Conservation (phyloP, 108 stramenopile species). For the Skeletonema potamos region DNA sequence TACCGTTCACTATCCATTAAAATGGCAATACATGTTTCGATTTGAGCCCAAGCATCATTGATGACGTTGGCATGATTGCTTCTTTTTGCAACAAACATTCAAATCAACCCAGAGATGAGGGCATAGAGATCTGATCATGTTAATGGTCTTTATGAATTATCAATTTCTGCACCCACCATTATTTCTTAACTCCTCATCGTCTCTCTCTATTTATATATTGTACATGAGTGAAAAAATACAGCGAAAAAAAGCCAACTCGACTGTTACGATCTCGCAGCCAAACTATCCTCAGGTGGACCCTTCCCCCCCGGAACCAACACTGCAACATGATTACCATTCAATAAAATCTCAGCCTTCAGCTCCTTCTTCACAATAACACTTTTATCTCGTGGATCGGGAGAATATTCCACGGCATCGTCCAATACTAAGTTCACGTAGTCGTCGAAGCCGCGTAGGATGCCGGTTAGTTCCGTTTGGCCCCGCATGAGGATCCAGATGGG, state of each 20-base stretch:
- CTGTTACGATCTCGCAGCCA: constrained; percentile 49
- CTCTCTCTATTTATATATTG: not conserved
- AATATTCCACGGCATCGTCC: constrained; percentile 76
- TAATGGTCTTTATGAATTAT: too few relatives aligned
- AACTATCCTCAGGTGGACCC: constrained; percentile 79
- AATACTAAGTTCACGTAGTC: constrained; percentile 90
- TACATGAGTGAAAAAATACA: not conserved
- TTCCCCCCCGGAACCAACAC: constrained; percentile 80
- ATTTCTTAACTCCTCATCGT: too few relatives aligned
- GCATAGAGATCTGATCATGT: too few relatives aligned
- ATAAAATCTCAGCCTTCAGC: constrained; percentile 78
- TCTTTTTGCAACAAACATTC: too few relatives aligned
- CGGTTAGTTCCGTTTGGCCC: constrained; percentile 85
- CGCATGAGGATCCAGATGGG: constrained; percentile 89
- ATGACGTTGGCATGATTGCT: too few relatives aligned
- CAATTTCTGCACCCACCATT: not conserved
- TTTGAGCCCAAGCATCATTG: too few relatives aligned
- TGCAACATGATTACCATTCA: constrained; percentile 91
- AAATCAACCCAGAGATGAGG: too few relatives aligned
- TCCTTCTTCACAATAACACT: constrained; percentile 65
- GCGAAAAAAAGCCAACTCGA: not conserved
- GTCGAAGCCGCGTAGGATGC: constrained; percentile 83
- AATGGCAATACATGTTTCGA: too few relatives aligned
- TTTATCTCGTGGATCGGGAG: constrained; percentile 71
- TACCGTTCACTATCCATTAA: too few relatives aligned